A percentile compares a stretch with the other conserved stretches of the same genome.
Conservation (phyloP, 768 basidiomycete species). For the Pulveroboletus sp. region DNA sequence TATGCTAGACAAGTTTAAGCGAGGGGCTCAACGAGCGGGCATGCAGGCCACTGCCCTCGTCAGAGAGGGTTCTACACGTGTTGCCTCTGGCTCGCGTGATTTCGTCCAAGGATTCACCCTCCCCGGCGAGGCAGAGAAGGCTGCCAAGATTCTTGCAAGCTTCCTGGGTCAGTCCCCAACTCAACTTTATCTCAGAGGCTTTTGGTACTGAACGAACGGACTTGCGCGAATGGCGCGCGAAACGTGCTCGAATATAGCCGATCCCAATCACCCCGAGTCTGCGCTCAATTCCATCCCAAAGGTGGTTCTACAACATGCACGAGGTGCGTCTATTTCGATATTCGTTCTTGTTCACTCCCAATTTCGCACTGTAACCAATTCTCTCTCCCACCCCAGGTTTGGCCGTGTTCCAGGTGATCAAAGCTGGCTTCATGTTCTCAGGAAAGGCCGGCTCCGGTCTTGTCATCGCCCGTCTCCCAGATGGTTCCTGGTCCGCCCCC, state of each 20-base stretch:
- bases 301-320: conserved; percentile 80
- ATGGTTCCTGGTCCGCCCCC: conserved; percentile 96
- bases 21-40: conserved; percentile 77
- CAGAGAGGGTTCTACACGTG: conserved; percentile 59
- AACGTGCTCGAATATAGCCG: conserved; percentile 47
- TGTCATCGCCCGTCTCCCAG: conserved; percentile 87
- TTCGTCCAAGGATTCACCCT: conserved; percentile 84
- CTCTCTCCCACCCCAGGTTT: conserved; percentile 51
- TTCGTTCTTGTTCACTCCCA: neutral
- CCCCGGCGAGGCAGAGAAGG: conserved; percentile 91
- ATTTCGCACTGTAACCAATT: neutral
- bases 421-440: conserved; percentile 92
- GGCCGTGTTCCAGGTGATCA: conserved; percentile 90
- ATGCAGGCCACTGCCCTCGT: conserved; percentile 76
- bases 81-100: conserved; percentile 70
- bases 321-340: conserved; percentile 51
- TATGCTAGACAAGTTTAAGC: conserved; percentile 77
- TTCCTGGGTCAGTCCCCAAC: conserved; percentile 68
- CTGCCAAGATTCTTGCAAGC: conserved; percentile 83
- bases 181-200: neutral
- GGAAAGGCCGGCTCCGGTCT: conserved; percentile 92
- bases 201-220: neutral
- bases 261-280: conserved; percentile 81
- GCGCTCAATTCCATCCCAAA: conserved; percentile 95
- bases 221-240: neutral